Evolutionary conservation across 768 basidiomycete genomes (phyloP).

Genomic region (Lactarius trivialis): DNA sequence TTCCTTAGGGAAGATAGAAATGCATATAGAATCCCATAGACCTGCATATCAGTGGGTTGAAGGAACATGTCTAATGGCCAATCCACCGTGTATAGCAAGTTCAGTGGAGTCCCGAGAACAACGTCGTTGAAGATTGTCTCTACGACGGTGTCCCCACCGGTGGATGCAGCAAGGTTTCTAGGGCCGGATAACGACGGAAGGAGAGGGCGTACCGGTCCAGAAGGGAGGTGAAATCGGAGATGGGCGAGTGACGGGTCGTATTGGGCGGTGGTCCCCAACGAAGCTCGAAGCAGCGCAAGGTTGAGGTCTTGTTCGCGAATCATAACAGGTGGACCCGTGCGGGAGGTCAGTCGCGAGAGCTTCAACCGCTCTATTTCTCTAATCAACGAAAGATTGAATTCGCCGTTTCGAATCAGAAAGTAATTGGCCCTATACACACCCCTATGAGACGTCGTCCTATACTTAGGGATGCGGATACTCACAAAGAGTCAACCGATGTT

Average conservation of each 20-base stretch:
- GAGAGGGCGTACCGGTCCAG: slow-evolving; percentile 75
- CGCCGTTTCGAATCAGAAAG: slow-evolving; percentile 83
- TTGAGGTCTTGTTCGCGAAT: slow-evolving; percentile 90
- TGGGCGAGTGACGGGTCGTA: slow-evolving; percentile 71
- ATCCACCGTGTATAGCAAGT: slow-evolving; percentile 60
- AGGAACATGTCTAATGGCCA: slow-evolving; percentile 93
- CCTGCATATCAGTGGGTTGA: slow-evolving; percentile 61
- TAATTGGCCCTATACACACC: slow-evolving; percentile 63
- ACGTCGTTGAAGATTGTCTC: slow-evolving; percentile 59
- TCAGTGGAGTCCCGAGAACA: slow-evolving; percentile 72
- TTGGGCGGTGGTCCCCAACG: slow-evolving; percentile 82
- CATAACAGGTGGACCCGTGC: slow-evolving; percentile 59
- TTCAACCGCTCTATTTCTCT: slow-evolving; percentile 83
- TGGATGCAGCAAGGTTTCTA: slow-evolving; percentile 37
- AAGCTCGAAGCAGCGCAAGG: slow-evolving; percentile 79
- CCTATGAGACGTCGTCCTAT: slow-evolving; percentile 11
- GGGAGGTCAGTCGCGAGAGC: slow-evolving; percentile 63
- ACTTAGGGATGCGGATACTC: slow-evolving; percentile 28
- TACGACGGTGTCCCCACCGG: slow-evolving; percentile 33
- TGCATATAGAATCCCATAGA: slow-evolving; percentile 72
- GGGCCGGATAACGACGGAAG: slow-evolving; percentile 58
- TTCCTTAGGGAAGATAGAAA: slow-evolving; percentile 81
- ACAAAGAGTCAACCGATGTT: slow-evolving; percentile 82
- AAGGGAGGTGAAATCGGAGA: slow-evolving; percentile 70
- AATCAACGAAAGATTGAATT: slow-evolving; percentile 78